Conservation (phyloP, 2,329 filamentous ascomycete genomes). For the Pleurostoma richardsiae region DNA sequence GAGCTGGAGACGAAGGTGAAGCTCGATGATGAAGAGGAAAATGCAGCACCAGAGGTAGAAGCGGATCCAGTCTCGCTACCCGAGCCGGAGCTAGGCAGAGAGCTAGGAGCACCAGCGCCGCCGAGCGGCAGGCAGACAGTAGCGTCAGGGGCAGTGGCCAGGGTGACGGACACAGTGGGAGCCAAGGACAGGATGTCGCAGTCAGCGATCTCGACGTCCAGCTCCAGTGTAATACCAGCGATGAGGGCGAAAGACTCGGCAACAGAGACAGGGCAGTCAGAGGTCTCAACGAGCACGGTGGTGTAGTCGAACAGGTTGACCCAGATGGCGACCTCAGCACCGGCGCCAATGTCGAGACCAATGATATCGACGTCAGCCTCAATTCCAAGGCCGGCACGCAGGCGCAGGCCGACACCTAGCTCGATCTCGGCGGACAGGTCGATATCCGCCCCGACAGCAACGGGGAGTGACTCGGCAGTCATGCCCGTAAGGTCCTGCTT, state of each 20-base stretch:
- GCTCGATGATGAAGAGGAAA: background rate
- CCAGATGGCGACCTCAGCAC: constrained; percentile 20
- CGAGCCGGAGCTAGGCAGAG: background rate
- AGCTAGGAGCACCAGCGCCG: constrained; percentile 1
- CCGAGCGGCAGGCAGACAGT: constrained; percentile 12
- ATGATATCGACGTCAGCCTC: constrained; percentile 14
- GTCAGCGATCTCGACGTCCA: constrained; percentile 15
- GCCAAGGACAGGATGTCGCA: constrained; percentile 16
- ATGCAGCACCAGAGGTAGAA: background rate
- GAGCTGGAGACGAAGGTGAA: background rate
- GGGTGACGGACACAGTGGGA: constrained; percentile 18
- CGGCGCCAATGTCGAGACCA: constrained; percentile 16
- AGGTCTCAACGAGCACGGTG: constrained; percentile 11
- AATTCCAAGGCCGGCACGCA: constrained; percentile 18
- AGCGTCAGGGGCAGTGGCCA: constrained; percentile 11
- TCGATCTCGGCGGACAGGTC: constrained; percentile 16
- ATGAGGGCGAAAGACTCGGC: constrained; percentile 15
- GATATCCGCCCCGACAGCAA: constrained; percentile 13
- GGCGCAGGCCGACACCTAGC: constrained; percentile 18
- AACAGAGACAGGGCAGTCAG: constrained; percentile 9
- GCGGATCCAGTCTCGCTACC: background rate
- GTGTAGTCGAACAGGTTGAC: constrained; percentile 24
- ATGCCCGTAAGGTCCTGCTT: constrained; percentile 15
- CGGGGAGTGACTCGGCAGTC: constrained; percentile 14
- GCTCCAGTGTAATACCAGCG: constrained; percentile 16